A percentile compares a stretch with the other conserved stretches of the same genome.
Evolutionary conservation across 495 filamentous ascomycete species (phyloP).

Genomic region (Tuber brumale): DNA sequence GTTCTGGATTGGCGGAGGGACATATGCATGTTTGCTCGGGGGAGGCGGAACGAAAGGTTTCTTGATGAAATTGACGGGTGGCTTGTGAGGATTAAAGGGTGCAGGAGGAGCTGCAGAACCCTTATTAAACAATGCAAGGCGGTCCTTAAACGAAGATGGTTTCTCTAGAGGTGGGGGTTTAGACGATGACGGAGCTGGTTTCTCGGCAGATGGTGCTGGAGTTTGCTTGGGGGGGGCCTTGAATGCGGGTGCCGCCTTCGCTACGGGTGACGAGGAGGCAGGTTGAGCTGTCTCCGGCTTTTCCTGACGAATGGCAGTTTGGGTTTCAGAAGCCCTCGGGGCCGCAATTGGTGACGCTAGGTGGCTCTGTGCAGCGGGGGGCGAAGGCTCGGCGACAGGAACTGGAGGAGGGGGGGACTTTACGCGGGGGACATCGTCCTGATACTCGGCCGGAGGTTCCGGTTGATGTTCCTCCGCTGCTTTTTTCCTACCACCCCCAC

Average conservation of each 20-base stretch:
- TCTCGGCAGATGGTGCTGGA: slow-evolving; percentile 34
- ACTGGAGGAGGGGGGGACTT: slow-evolving; percentile 31
- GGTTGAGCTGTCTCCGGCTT: slow-evolving; percentile 32
- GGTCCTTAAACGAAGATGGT: slow-evolving; percentile 83
- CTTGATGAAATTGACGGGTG: slow-evolving; percentile 71
- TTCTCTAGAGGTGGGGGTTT: slow-evolving; percentile 67
- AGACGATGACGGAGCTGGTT: slow-evolving; percentile 42
- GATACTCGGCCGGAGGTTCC: slow-evolving; percentile 44
- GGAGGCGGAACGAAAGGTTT: slow-evolving; percentile 98
- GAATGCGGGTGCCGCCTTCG: slow-evolving; percentile 47
- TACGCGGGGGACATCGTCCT: slow-evolving; percentile 30
- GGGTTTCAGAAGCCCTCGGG: not conserved
- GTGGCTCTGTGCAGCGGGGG: slow-evolving; percentile 24
- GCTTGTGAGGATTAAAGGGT: slow-evolving; percentile 71
- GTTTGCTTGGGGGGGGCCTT: slow-evolving; percentile 46
- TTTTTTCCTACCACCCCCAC: slow-evolving; percentile 67
- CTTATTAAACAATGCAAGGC: slow-evolving; percentile 95
- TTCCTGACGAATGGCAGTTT: not conserved
- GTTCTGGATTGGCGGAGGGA: slow-evolving; percentile 62
- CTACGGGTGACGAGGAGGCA: slow-evolving; percentile 44
- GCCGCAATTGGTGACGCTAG: not conserved
- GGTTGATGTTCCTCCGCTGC: slow-evolving; percentile 37
- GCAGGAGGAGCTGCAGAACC: slow-evolving; percentile 73
- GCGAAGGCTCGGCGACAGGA: slow-evolving; percentile 42
- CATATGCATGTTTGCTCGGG: slow-evolving; percentile 85